Percentiles rank a stretch among this genome's conserved stretches.
phyloP scores from a whole-genome alignment of 2,329 filamentous ascomycete genomes.

The Stachybotrys elegans region DNA sequence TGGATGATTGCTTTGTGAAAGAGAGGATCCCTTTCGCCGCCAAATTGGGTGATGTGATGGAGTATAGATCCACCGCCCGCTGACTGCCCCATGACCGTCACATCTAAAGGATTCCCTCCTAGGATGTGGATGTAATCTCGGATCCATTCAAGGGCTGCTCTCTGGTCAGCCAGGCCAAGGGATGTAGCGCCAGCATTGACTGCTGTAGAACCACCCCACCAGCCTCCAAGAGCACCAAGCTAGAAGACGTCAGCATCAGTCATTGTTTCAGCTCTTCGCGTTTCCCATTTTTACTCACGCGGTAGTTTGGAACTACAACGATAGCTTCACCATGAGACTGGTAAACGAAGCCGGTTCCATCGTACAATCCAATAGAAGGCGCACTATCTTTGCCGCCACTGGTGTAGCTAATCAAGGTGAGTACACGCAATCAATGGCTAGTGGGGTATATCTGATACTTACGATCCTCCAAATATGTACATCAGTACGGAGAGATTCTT shows the following conservation, averaged over 20 bases:
- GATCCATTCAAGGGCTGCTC: neutral
- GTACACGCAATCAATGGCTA: neutral
- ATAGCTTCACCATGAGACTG: neutral
- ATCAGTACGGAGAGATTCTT: neutral
- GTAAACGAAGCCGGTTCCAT: neutral
- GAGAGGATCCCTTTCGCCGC: slow-evolving; percentile 31
- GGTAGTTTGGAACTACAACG: neutral
- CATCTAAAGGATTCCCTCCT: neutral
- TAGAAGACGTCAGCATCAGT: neutral
- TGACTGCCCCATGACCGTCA: slow-evolving; percentile 23
- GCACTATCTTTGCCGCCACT: neutral
- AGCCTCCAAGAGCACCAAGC: neutral
- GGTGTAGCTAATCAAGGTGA: neutral
- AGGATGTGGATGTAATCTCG: neutral
- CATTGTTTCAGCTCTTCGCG: neutral
- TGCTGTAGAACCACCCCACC: neutral
- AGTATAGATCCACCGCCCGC: slow-evolving; percentile 47
- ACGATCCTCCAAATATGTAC: neutral
- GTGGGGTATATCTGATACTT: neutral
- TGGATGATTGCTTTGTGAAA: slow-evolving; percentile 42
- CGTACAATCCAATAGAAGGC: neutral
- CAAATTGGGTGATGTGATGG: slow-evolving; percentile 40
- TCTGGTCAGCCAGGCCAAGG: neutral
- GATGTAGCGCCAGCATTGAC: neutral
- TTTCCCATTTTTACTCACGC: neutral